A percentile compares a stretch with the other conserved stretches of the same genome.
These are phyloP conservation scores for Aspergillus jensenii DNA, from an alignment of 2,329 filamentous ascomycete species.

Conservation along the genomic window DNA sequence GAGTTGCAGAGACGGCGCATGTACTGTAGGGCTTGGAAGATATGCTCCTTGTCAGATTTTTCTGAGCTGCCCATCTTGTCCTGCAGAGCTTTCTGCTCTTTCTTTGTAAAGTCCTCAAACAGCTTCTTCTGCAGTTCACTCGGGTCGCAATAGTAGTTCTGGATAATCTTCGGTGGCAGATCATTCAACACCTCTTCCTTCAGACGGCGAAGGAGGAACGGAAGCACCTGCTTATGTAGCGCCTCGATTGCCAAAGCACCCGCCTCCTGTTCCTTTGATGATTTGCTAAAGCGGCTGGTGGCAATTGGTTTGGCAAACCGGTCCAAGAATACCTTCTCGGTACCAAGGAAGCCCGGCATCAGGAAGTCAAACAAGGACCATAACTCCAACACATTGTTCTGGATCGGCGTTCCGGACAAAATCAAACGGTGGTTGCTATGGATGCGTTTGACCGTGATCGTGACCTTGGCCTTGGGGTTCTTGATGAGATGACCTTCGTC, in stretches of 20 bases:
- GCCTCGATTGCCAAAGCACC: constrained; percentile 95
- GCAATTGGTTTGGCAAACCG: constrained; percentile 94
- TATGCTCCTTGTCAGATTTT: constrained; percentile 94
- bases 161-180: constrained; percentile 93
- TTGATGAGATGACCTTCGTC: constrained; percentile 99
- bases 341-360: constrained; percentile 96
- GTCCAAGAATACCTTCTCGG: constrained; percentile 95
- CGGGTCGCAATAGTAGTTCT: constrained; percentile 98
- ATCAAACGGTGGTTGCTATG: constrained; percentile 93
- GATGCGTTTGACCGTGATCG: constrained; percentile 84
- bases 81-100: constrained; percentile 83
- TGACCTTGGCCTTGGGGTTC: constrained; percentile 96
- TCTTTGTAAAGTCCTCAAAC: constrained; percentile 95
- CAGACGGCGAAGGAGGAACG: constrained; percentile 90
- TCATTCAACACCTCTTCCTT: constrained; percentile 98
- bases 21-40: constrained; percentile 98
- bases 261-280: constrained; percentile 96
- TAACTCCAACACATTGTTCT: constrained; percentile 94
- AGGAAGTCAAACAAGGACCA: constrained; percentile 99
- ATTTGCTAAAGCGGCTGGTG: constrained; percentile 91
- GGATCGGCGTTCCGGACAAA: constrained; percentile 92
- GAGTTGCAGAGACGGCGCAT: constrained; percentile 99
- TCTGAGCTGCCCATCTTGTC: constrained; percentile 81
- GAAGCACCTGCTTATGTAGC: constrained; percentile 96
- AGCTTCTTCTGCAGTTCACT: constrained; percentile 92